A percentile compares a stretch with the other conserved stretches of the same genome.
Evolutionary conservation across 768 basidiomycete species (phyloP).

Genomic region (Psilocybe subaeruginosa): DNA sequence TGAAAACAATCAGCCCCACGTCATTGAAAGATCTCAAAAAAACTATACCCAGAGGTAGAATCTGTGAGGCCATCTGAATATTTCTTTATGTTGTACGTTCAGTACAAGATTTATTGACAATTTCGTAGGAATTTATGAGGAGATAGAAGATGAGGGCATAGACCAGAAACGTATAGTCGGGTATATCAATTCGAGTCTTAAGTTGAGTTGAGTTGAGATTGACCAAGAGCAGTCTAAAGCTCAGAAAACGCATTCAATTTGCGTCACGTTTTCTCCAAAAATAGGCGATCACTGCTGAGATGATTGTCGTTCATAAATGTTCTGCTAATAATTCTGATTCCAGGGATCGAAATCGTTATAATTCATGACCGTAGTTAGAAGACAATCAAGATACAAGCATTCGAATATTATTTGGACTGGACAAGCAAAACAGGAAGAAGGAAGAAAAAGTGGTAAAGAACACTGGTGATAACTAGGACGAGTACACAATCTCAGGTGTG

Average conservation of each 20-base stretch:
- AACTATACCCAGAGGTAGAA: constrained; percentile 81
- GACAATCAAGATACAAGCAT: constrained; percentile 27
- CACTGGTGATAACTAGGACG: constrained; percentile 6
- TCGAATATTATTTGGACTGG: constrained; percentile 21
- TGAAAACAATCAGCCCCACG: background rate
- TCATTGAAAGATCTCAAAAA: background rate
- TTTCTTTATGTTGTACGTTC: background rate
- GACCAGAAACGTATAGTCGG: background rate
- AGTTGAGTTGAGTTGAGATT: background rate
- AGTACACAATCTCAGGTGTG: constrained; percentile 1
- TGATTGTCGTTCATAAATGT: background rate
- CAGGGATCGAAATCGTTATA: background rate
- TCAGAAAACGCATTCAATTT: background rate
- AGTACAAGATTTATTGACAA: background rate
- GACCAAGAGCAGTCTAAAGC: background rate
- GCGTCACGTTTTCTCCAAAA: constrained; percentile 6
- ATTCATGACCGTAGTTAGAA: background rate
- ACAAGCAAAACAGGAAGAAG: constrained; percentile 3
- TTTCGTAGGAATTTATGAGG: background rate
- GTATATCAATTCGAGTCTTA: background rate
- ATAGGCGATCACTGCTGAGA: background rate
- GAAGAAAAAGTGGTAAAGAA: constrained; percentile 14
- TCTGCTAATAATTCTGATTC: background rate
- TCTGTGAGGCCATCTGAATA: constrained; percentile 81
- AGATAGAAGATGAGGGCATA: constrained; percentile 5